A percentile compares a stretch with the other conserved stretches of the same genome.
These are phyloP conservation scores for Microbotryum violaceum DNA, from an alignment of 1,284 basidiomycete species.

Conservation along the genomic window DNA sequence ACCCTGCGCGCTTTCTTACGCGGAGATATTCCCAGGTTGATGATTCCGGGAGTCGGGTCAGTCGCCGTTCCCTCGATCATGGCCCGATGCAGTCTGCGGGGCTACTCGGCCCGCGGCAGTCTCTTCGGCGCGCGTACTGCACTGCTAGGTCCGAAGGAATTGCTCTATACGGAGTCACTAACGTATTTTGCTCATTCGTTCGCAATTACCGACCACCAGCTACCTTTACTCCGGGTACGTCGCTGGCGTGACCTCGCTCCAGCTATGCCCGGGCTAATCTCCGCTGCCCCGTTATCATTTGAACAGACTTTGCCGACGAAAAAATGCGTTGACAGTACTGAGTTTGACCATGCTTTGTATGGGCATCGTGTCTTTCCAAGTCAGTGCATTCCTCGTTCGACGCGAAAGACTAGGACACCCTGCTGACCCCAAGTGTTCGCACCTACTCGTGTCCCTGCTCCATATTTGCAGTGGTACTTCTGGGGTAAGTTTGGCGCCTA, in stretches of 20 bases:
- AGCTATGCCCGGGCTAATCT: not conserved
- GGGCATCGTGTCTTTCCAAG: conserved; percentile 64
- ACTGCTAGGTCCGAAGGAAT: no score
- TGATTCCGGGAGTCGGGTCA: conserved; percentile 62
- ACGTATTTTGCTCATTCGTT: conserved; percentile 1
- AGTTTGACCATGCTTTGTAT: conserved; percentile 48
- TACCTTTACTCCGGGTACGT: conserved; percentile 69
- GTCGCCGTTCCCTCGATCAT: conserved; percentile 39
- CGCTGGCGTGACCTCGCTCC: no score
- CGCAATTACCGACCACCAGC: conserved; percentile 36
- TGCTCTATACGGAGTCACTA: no score
- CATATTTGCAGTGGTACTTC: conserved; percentile 38
- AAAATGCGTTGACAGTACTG: conserved; percentile 49
- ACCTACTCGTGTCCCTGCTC: not conserved
- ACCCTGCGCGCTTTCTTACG: not conserved
- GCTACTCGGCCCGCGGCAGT: no score
- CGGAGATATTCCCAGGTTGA: conserved; percentile 45
- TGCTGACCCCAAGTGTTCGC: not conserved
- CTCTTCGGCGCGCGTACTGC: no score
- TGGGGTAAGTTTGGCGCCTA: conserved; percentile 34
- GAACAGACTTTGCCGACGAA: conserved; percentile 59
- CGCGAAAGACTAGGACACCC: not conserved
- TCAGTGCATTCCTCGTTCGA: not conserved
- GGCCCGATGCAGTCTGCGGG: no score
- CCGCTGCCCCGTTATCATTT: not conserved